Percentiles rank a stretch among this genome's conserved stretches.
Conservation (phyloP, 2,329 filamentous ascomycete genomes). For the Fusarium drepaniforme region DNA sequence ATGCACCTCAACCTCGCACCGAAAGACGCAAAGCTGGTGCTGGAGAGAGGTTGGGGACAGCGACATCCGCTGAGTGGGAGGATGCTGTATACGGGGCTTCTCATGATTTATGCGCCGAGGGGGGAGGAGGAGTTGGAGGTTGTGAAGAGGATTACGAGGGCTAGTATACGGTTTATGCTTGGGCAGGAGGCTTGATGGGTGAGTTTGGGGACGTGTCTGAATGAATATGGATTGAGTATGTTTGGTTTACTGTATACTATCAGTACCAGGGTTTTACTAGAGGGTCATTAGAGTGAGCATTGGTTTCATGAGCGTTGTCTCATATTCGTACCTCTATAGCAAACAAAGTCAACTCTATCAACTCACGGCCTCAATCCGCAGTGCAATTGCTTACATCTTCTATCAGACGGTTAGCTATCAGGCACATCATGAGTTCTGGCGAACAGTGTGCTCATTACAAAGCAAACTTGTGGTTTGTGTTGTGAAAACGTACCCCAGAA, state of each 20-base stretch:
- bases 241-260: neutral
- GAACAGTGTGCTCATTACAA: neutral
- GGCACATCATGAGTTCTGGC: neutral
- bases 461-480: neutral
- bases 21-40: slow-evolving; percentile 24
- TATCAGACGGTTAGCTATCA: neutral
- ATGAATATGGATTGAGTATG: neutral
- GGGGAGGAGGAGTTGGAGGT: slow-evolving; percentile 20
- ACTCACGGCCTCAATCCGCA: neutral
- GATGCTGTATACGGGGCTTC: slow-evolving; percentile 24
- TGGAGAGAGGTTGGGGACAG: slow-evolving; percentile 31
- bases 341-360: neutral
- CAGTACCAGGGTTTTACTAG: neutral
- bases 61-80: slow-evolving; percentile 27
- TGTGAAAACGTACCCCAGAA: neutral
- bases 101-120: slow-evolving; percentile 35
- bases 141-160: slow-evolving; percentile 13
- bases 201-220: neutral
- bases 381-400: neutral
- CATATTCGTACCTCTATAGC: neutral
- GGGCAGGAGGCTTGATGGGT: slow-evolving; percentile 9
- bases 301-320: neutral
- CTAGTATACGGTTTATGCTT: slow-evolving; percentile 23
- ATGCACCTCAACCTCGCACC: slow-evolving; percentile 29
- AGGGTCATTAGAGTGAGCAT: neutral